Percentiles rank a stretch among this genome's conserved stretches.
phyloP scores from a whole-genome alignment of 1,139 yeast species.

The Suhomyces choctaworum region DNA sequence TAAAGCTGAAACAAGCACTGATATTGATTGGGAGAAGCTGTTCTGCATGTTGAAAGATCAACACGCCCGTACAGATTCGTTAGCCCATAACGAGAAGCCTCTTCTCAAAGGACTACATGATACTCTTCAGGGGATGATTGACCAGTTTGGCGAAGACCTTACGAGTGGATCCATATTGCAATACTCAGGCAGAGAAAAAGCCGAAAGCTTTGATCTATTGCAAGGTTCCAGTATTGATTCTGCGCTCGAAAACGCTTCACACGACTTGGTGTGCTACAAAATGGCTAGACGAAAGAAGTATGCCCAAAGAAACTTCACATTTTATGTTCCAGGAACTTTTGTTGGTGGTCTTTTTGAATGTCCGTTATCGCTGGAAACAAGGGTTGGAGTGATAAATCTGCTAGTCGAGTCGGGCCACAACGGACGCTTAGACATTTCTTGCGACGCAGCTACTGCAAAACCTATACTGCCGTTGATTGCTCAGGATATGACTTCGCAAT shows the following conservation, averaged over 20 bases:
- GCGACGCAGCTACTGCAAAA: slow-evolving; percentile 36
- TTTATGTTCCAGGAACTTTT: slow-evolving; percentile 59
- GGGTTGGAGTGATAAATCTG: slow-evolving; percentile 20
- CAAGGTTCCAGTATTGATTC: no score
- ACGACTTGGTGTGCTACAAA: slow-evolving; percentile 53
- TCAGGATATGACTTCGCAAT: slow-evolving; percentile 52
- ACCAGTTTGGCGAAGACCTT: no score
- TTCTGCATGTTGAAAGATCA: slow-evolving; percentile 49
- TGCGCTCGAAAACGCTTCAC: no score
- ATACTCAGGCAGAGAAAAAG: neutral
- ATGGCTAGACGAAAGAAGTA: slow-evolving; percentile 65
- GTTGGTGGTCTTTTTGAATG: slow-evolving; percentile 71
- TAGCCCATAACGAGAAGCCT: no score
- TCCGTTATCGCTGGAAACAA: slow-evolving; percentile 30
- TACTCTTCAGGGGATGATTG: no score
- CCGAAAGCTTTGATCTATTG: no score
- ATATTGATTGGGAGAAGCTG: slow-evolving; percentile 54
- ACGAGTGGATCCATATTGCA: no score
- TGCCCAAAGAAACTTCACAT: slow-evolving; percentile 46
- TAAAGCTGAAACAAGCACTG: slow-evolving; percentile 35
- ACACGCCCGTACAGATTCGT: no score
- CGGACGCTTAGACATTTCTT: slow-evolving; percentile 24
- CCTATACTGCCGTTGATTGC: slow-evolving; percentile 64
- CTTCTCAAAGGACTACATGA: no score
- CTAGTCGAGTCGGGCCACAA: slow-evolving; percentile 9